Evolutionary conservation across 179 eudicot genomes (phyloP), one percentile per base, ranked within the genome.

Genomic region (Gypsophila paniculata): DNA sequence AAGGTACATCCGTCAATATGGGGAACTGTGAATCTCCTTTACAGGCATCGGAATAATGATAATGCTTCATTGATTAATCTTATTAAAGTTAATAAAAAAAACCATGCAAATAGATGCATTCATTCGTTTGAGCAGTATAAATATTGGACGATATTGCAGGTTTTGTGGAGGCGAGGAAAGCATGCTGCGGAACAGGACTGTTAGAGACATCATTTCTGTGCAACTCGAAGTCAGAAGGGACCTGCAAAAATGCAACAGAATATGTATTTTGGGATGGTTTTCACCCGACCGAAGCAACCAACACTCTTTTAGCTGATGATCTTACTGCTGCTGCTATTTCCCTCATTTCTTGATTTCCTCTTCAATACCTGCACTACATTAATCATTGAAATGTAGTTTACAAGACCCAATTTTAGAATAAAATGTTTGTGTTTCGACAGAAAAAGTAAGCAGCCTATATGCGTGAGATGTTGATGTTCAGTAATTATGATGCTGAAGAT

Each of bases 191-290:
- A 23, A 80, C 97, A 46, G 98, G 98, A 52, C 58, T 91, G 65
- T 53, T 85, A 53, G 94, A 89, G 81, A 93, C 93, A 57, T 85
- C 98, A 1, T 82, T 83, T 34, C 46, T 91, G 61, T 93, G 98
- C 82, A 88, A 93, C 58, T 72, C 82, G 8, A 46, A 79, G 71
- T 89, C 98, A 8, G 80, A 84, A 0, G 96, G 96, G 73, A 91
- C 94, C 11, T 93, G 98, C 66, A 78, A 61, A 55, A 93, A 93
- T 74, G 98, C 97, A n/a, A 65, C 91, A 0, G 85, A 83, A 71
- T 91, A 93, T 48, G 91, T 93, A 8, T 93, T 93, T 67, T 93
- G 98, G 98, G 98, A 93, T 62, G 91, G 97, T 5, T 83, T 83
- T 85, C 98, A 93, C 70, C 96, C 97, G 0, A 74, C 97, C 0